Percentiles rank a stretch among this genome's conserved stretches.
Conservation (phyloP, 306 rosid genomes). For the Begonia peltatifolia region DNA sequence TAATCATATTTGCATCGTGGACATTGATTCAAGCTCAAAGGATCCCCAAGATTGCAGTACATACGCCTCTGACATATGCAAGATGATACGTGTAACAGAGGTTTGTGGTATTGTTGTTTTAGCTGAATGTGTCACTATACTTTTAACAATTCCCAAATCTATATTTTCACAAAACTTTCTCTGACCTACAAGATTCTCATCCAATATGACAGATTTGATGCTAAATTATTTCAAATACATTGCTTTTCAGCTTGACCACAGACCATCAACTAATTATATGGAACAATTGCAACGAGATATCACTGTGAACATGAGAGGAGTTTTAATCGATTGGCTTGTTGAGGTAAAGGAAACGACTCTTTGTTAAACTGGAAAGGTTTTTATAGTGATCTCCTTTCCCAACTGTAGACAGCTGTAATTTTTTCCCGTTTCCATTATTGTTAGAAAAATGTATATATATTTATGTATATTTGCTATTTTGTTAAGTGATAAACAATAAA, state of each 20-base stretch:
- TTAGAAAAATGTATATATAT: too few relatives aligned
- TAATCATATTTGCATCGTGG: conserved; percentile 20
- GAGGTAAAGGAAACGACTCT: conserved; percentile 35
- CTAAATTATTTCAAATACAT: conserved; percentile 1
- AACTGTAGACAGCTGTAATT: too few relatives aligned
- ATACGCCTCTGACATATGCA: conserved; percentile 62
- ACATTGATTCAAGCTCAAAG: conserved; percentile 42
- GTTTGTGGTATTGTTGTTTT: conserved; percentile 29
- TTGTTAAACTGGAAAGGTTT: too few relatives aligned
- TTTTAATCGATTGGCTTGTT: conserved; percentile 85
- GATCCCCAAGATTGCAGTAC: conserved; percentile 56
- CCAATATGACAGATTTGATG: not conserved
- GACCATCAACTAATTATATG: conserved; percentile 52
- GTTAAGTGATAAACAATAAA: too few relatives aligned
- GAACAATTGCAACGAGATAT: conserved; percentile 54
- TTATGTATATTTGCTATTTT: too few relatives aligned
- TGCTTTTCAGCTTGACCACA: conserved; percentile 49
- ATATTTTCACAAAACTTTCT: not conserved
- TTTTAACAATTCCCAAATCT: not conserved
- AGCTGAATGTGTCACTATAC: not conserved
- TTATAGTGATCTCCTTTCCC: too few relatives aligned
- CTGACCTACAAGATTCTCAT: too few relatives aligned
- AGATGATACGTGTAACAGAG: conserved; percentile 43
- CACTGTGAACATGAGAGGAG: conserved; percentile 64
- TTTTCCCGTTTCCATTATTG: too few relatives aligned